Evolutionary conservation across 805 yeast species (phyloP), one percentile per base, ranked within the genome.

Genomic region (Saccharomyces paradoxus): DNA sequence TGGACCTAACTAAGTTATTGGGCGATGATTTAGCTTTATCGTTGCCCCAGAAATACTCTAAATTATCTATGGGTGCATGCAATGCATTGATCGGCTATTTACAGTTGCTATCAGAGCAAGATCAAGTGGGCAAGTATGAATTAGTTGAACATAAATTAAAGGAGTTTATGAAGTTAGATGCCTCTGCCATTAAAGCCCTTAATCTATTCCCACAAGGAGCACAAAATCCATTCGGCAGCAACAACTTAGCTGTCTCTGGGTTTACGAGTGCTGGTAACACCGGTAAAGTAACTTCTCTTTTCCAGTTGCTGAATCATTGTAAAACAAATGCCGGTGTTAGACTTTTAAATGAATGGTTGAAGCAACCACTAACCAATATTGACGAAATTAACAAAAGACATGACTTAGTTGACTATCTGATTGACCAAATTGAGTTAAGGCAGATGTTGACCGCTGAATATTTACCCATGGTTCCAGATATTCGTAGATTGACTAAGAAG

Each of bases 251-350:
- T 32, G 52, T 48, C 30, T 56, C 49, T 2, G 60, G 63, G 2
- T 59, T 60, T 13, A 60, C 59, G 7, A 60, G 60, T 31, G 59
- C 57, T 24, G 56, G 63, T 41, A 64, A 70, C 53, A 75, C 77
- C 24, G 64, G 74, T 3, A 74, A 74, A 61, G 78, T 80, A 57
- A 68, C 82, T 0, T 86, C 95, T 9, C 71, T 94, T 46, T 91
- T 81, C 66, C 97, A 95, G 27, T 76, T 94, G 48, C 74, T 94
- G 62, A 92, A 94, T 74, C 82, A 84, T 61, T 92, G 98, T 74
- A 89, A 87, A 63, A 86, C 96, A 3, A 78, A 82, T 1, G 89
- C 94, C n/a, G 99, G 99, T 7, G 75, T 92, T 1, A 78, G 98
- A 59, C 71, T 91, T 51, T 77, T 94, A 27, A 84, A 94, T 14